phyloP scores from a whole-genome alignment of 768 basidiomycete genomes.

The Russula sp. region DNA sequence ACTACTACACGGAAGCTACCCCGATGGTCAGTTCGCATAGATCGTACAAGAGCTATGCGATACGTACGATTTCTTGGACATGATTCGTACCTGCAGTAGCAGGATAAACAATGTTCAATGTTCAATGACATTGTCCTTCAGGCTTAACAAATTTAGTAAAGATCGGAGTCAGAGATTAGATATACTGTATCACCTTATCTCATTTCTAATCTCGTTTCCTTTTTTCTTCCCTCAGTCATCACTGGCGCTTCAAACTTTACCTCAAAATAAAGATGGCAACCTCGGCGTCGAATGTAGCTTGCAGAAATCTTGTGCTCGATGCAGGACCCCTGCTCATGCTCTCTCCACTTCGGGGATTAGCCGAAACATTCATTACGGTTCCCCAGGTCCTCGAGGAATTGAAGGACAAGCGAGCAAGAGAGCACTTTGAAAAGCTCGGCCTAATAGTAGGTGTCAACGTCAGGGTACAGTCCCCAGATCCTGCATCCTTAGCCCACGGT shows the following conservation, averaged over 20 bases:
- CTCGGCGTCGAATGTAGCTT: slow-evolving; percentile 37
- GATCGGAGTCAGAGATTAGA: slow-evolving; percentile 1
- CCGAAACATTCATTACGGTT: slow-evolving; percentile 78
- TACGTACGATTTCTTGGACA: slow-evolving; percentile 26
- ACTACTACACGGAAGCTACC: slow-evolving; percentile 80
- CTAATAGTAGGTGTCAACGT: slow-evolving; percentile 72
- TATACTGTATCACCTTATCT: background rate
- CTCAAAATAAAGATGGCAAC: slow-evolving; percentile 15
- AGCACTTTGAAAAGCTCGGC: slow-evolving; percentile 78
- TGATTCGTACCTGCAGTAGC: background rate
- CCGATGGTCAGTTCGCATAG: slow-evolving; percentile 4
- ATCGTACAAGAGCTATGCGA: background rate
- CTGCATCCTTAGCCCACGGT: slow-evolving; percentile 63
- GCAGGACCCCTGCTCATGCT: slow-evolving; percentile 88
- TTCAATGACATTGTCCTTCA: background rate
- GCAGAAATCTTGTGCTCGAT: slow-evolving; percentile 84
- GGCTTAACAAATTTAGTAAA: background rate
- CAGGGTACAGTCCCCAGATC: slow-evolving; percentile 62
- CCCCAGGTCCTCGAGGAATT: slow-evolving; percentile 89
- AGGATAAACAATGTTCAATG: background rate
- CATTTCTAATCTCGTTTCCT: background rate
- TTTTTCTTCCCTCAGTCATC: background rate
- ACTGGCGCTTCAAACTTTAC: background rate
- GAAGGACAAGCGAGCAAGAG: slow-evolving; percentile 79
- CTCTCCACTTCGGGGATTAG: slow-evolving; percentile 83